phyloP scores from a whole-genome alignment of 2,329 filamentous ascomycete species.

The Emericellopsis cladophorae region DNA sequence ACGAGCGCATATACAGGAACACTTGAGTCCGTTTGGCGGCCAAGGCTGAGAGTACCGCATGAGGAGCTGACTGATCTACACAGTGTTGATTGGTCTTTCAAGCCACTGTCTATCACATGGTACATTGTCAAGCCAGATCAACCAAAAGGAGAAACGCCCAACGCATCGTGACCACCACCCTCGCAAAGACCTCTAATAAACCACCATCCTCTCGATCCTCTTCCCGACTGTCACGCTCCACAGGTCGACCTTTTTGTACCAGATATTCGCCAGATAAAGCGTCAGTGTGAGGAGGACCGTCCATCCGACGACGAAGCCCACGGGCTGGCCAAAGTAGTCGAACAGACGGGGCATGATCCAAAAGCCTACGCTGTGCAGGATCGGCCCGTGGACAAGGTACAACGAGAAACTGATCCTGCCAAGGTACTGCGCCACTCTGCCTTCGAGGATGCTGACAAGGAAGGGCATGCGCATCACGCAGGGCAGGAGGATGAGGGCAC shows the following conservation, averaged over 20 bases:
- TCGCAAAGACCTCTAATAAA: no score
- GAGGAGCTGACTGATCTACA: no score
- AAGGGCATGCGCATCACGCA: conserved; percentile 19
- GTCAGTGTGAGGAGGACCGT: conserved; percentile 14
- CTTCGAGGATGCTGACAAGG: conserved; percentile 16
- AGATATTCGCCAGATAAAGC: conserved; percentile 20
- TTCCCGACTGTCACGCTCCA: conserved; percentile 24
- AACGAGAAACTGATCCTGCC: conserved; percentile 26
- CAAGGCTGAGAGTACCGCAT: no score
- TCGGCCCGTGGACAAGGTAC: conserved; percentile 36
- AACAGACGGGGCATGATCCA: conserved; percentile 34
- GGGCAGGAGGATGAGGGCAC: conserved; percentile 20
- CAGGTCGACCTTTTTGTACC: conserved; percentile 19
- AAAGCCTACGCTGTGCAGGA: conserved; percentile 48
- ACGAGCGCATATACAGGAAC: no score
- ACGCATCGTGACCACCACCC: no score
- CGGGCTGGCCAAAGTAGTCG: conserved; percentile 16
- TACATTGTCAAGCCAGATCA: no score
- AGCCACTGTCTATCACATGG: no score
- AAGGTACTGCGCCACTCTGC: conserved; percentile 19
- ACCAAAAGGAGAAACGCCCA: no score
- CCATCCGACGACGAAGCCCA: conserved; percentile 18
- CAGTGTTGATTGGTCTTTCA: no score
- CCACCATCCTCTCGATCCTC: conserved; percentile 14
- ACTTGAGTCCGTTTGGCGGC: no score